Percentiles rank a stretch among this genome's conserved stretches.
Conservation (phyloP, 495 filamentous ascomycete genomes). For the Lichina pygmaea region DNA sequence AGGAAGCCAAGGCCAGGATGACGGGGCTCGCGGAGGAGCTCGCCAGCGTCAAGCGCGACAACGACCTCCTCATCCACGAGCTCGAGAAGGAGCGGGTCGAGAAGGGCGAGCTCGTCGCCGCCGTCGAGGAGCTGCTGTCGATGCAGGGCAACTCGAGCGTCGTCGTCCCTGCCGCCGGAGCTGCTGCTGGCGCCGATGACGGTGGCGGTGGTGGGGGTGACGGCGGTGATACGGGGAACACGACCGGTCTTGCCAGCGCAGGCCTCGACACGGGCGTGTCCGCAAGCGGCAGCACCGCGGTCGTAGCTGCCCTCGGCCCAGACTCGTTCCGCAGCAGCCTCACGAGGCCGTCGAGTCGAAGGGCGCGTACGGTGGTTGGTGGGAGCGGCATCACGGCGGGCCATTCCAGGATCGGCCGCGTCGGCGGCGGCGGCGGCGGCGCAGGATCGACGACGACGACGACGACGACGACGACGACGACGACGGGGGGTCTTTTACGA, state of each 20-base stretch:
- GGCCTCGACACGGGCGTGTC: no score
- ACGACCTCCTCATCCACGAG: constrained; percentile 31
- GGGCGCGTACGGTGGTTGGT: no score
- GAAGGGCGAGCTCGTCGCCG: constrained; percentile 79
- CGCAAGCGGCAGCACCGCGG: no score
- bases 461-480: neutral
- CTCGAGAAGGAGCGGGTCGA: constrained; percentile 61
- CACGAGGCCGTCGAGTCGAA: no score
- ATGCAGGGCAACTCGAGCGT: constrained; percentile 6
- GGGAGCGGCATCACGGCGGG: constrained; percentile 1
- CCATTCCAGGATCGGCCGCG: constrained; percentile 16
- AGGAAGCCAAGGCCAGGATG: constrained; percentile 27
- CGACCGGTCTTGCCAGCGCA: no score
- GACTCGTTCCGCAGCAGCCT: no score
- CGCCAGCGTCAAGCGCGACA: constrained; percentile 32
- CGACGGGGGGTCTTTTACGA: neutral
- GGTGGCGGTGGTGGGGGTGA: neutral
- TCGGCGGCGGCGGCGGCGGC: constrained; percentile 6
- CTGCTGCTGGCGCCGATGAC: neutral
- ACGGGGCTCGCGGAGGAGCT: constrained; percentile 45
- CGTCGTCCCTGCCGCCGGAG: neutral
- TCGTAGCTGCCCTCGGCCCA: no score
- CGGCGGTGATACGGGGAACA: no score
- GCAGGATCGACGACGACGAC: neutral
- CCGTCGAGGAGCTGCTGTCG: constrained; percentile 73